These are phyloP conservation scores for Parasitella parasitica DNA, from an alignment of 371 early-diverging fungal species.

Conservation along the genomic window DNA sequence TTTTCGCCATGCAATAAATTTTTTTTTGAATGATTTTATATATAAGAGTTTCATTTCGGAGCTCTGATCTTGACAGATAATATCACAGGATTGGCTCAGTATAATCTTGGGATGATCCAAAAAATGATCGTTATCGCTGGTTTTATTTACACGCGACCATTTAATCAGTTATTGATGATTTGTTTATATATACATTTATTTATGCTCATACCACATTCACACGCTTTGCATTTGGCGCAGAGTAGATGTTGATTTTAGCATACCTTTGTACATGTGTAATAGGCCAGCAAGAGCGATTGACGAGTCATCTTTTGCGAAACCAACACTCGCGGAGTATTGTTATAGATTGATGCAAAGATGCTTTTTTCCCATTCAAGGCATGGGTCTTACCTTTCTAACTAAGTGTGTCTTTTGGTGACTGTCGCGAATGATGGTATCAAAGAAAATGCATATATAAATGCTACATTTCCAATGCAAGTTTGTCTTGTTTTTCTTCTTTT, in stretches of 20 bases:
- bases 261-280: no score
- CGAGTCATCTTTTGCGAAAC: neutral
- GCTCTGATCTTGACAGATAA: slow-evolving; percentile 17
- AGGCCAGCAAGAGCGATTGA: neutral
- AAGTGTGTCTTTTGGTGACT: slow-evolving; percentile 10
- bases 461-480: neutral
- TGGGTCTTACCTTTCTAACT: slow-evolving; percentile 15
- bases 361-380: slow-evolving; percentile 13
- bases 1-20: neutral
- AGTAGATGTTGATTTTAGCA: neutral
- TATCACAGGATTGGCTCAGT: slow-evolving; percentile 14
- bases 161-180: neutral
- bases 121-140: slow-evolving; percentile 13
- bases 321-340: slow-evolving; percentile 1
- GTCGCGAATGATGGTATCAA: slow-evolving; percentile 11
- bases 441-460: slow-evolving; percentile 4
- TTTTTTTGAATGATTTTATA: neutral
- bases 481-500: neutral
- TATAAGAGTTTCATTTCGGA: slow-evolving; percentile 6
- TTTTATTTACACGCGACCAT: slow-evolving; percentile 6
- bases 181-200: neutral
- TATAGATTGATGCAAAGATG: slow-evolving; percentile 13
- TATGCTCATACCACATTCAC: slow-evolving; percentile 3
- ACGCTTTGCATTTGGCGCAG: slow-evolving; percentile 1
- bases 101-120: slow-evolving; percentile 5